These are phyloP conservation scores for Teunomyces panamensis DNA, from an alignment of 805 yeast species.

Conservation along the genomic window DNA sequence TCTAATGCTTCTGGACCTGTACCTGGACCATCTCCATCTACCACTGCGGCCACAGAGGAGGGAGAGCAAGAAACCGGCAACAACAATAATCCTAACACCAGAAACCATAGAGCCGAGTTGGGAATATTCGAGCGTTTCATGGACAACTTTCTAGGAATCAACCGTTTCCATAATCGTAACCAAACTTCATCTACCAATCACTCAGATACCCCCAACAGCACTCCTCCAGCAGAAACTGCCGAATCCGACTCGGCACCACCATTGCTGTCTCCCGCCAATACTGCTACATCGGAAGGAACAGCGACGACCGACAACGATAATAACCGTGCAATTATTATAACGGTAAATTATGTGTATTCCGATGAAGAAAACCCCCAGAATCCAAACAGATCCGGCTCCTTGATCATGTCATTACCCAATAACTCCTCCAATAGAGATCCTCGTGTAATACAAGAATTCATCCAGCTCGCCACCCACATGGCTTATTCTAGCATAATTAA, in stretches of 20 bases:
- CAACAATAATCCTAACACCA: background rate
- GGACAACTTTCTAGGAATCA: conserved; percentile 18
- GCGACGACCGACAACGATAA: conserved; percentile 10
- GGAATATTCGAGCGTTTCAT: conserved; percentile 24
- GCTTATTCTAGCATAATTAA: conserved; percentile 63
- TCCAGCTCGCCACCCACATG: conserved; percentile 65
- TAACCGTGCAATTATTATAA: conserved; percentile 38
- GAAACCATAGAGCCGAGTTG: conserved; percentile 6
- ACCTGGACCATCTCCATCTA: background rate
- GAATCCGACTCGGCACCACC: conserved; percentile 1
- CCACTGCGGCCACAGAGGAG: too few relatives aligned
- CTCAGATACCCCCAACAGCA: background rate
- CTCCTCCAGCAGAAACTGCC: conserved; percentile 1
- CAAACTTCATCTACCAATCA: background rate
- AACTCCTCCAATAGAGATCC: conserved; percentile 58
- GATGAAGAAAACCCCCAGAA: conserved; percentile 36
- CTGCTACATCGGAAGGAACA: conserved; percentile 4
- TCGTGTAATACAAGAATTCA: conserved; percentile 56
- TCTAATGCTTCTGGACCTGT: background rate
- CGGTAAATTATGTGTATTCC: conserved; percentile 43
- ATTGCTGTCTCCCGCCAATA: background rate
- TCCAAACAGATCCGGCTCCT: conserved; percentile 52
- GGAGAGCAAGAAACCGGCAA: too few relatives aligned
- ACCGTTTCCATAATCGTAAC: background rate
- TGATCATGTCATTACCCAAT: conserved; percentile 66